These are phyloP conservation scores for Candida wancherniae DNA, from an alignment of 805 yeast species.

Conservation along the genomic window DNA sequence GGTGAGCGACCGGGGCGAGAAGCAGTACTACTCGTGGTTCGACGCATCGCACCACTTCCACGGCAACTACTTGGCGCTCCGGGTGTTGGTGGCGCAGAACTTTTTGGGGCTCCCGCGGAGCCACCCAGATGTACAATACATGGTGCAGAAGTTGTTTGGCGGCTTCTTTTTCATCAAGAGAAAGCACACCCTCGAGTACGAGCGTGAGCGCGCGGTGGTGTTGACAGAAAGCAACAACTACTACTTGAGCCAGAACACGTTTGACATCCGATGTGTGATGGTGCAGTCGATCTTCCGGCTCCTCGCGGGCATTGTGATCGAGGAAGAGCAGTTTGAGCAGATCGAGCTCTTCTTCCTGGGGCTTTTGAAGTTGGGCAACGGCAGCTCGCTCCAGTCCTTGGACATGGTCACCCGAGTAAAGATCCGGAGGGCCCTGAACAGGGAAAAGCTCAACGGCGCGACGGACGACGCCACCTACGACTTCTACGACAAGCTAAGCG, in stretches of 20 bases:
- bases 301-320: conserved; percentile 18
- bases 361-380: conserved; percentile 29
- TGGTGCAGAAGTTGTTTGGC: conserved; percentile 18
- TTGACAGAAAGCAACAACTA: conserved; percentile 24
- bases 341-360: conserved; percentile 30
- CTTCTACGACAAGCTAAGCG: conserved; percentile 10
- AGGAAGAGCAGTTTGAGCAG: conserved; percentile 24
- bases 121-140: conserved; percentile 25
- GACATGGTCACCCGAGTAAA: conserved; percentile 13
- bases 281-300: conserved; percentile 26
- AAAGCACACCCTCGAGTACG: conserved; percentile 11
- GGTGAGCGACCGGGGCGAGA: too few species aligned
- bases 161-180: conserved; percentile 22
- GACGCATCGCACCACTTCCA: conserved; percentile 15
- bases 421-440: conserved; percentile 5
- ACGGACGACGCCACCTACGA: conserved; percentile 14
- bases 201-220: conserved; percentile 11
- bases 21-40: conserved; percentile 16
- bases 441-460: conserved; percentile 2
- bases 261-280: conserved; percentile 32
- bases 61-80: conserved; percentile 10
- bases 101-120: conserved; percentile 15
- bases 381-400: conserved; percentile 26
- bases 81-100: conserved; percentile 10
- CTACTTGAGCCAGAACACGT: conserved; percentile 21